Conservation (phyloP, 2,329 filamentous ascomycete genomes). For the Trichoderma endophyticum region DNA sequence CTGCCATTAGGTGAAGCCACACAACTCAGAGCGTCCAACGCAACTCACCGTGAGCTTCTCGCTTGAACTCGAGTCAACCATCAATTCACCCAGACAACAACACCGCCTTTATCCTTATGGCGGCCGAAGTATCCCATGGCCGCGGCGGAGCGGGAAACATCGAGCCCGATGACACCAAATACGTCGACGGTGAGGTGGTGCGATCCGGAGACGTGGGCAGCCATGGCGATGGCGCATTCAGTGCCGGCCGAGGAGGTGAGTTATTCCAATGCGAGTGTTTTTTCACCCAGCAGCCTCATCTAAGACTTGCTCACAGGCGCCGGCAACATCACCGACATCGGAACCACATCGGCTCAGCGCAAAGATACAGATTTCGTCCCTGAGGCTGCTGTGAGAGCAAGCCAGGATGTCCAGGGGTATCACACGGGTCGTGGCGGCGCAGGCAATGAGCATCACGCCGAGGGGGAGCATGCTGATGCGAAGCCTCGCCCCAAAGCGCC, state of each 20-base stretch:
- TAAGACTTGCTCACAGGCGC: conserved; percentile 40
- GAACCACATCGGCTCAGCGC: conserved; percentile 37
- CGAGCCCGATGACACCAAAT: conserved; percentile 53
- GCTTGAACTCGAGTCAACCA: background rate
- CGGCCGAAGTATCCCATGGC: conserved; percentile 55
- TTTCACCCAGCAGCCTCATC: background rate
- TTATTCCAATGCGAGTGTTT: background rate
- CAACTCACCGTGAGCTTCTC: background rate
- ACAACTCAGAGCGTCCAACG: background rate
- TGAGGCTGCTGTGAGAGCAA: conserved; percentile 48
- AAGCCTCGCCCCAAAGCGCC: conserved; percentile 27
- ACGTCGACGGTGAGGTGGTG: conserved; percentile 61
- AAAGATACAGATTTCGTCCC: conserved; percentile 53
- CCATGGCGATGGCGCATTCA: conserved; percentile 57
- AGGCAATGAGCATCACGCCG: conserved; percentile 50
- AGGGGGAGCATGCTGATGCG: conserved; percentile 31
- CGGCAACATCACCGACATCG: conserved; percentile 56
- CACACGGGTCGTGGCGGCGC: conserved; percentile 60
- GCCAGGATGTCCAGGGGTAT: conserved; percentile 47
- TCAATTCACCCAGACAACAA: background rate
- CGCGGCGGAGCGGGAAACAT: conserved; percentile 63
- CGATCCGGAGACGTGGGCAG: conserved; percentile 52
- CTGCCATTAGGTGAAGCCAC: background rate
- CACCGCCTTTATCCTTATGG: conserved; percentile 25
- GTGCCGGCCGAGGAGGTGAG: conserved; percentile 57